These are phyloP conservation scores for Agrocybe chaxingu DNA, from an alignment of 768 basidiomycete genomes.

Conservation along the genomic window DNA sequence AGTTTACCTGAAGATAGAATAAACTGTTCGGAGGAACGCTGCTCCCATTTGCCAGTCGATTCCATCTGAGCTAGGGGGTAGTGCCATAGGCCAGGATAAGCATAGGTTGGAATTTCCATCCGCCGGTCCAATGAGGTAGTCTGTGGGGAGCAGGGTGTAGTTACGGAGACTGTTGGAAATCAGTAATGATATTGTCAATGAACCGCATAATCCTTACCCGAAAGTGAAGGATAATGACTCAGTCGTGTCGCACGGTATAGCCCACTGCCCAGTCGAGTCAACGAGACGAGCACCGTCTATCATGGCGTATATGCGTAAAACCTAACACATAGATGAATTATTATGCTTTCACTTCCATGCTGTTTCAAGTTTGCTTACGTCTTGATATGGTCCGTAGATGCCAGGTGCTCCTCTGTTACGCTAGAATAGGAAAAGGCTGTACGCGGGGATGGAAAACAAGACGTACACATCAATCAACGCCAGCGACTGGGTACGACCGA, in stretches of 20 bases:
- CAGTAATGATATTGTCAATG: neutral
- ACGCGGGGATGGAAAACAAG: neutral
- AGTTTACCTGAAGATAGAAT: conserved; percentile 70
- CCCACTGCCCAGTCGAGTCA: conserved; percentile 71
- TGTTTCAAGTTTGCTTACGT: conserved; percentile 39
- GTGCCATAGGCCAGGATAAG: conserved; percentile 70
- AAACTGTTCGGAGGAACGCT: conserved; percentile 72
- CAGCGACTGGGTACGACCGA: conserved; percentile 52
- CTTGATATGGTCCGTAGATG: conserved; percentile 75
- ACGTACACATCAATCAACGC: conserved; percentile 75
- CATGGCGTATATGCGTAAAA: conserved; percentile 58
- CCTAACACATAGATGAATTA: conserved; percentile 36
- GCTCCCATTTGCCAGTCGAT: conserved; percentile 84
- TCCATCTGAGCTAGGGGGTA: conserved; percentile 65
- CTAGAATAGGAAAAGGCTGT: neutral
- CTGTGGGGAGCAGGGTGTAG: conserved; percentile 68
- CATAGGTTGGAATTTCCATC: conserved; percentile 64
- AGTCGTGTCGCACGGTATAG: conserved; percentile 63
- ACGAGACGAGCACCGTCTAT: conserved; percentile 69
- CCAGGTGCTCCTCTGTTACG: conserved; percentile 60
- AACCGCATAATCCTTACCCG: conserved; percentile 40
- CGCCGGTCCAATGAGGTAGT: conserved; percentile 74
- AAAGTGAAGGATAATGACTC: conserved; percentile 64
- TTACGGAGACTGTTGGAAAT: conserved; percentile 33
- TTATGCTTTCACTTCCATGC: neutral